A percentile compares a stretch with the other conserved stretches of the same genome.
Evolutionary conservation across 441 rosid species (phyloP).

Genomic region (Populus hybrid): DNA sequence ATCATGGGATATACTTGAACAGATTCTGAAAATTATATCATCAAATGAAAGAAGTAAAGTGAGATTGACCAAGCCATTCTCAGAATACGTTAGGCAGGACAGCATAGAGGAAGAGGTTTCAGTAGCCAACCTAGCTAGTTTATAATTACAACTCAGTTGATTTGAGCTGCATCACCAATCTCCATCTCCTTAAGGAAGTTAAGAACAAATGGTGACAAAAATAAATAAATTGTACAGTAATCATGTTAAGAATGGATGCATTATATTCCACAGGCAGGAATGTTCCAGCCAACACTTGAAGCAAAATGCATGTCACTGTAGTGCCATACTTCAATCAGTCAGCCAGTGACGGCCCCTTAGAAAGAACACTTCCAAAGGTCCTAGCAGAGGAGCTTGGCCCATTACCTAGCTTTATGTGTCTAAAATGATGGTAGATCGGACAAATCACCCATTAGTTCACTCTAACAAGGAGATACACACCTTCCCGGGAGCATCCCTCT

Average conservation of each 20-base stretch:
- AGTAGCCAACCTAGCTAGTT: background rate
- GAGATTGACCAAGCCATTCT: background rate
- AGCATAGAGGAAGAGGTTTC: background rate
- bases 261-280: background rate
- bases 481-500: constrained; percentile 95
- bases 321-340: background rate
- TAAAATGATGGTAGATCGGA: background rate
- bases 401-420: background rate
- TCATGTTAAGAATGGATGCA: background rate
- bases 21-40: background rate
- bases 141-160: background rate
- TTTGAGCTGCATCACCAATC: background rate
- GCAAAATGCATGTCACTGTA: background rate
- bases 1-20: background rate
- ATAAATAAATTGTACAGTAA: background rate
- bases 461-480: constrained; percentile 35
- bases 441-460: background rate
- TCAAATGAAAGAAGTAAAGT: background rate
- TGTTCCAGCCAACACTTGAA: background rate
- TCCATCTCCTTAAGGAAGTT: background rate
- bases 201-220: background rate
- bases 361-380: background rate
- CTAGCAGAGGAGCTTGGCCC: background rate
- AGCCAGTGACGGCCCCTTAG: background rate
- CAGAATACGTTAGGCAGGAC: background rate